Conservation (phyloP, 768 basidiomycete genomes). For the Trametes villosa region DNA sequence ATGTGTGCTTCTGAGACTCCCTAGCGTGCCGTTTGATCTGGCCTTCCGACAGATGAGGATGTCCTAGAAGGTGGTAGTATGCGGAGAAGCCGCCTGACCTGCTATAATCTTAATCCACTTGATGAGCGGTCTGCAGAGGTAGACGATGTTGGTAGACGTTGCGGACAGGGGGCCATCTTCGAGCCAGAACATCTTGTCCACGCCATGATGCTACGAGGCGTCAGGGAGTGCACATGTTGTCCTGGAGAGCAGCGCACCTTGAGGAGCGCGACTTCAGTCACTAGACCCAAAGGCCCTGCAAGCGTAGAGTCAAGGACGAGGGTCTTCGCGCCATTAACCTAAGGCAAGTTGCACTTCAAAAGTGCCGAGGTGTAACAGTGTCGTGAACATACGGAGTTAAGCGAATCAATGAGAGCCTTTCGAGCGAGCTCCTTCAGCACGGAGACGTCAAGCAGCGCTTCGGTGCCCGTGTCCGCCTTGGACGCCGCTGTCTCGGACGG, state of each 20-base stretch:
- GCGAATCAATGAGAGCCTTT: conserved; percentile 79
- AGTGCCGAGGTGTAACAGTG: background rate
- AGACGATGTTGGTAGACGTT: conserved; percentile 87
- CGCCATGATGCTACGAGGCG: conserved; percentile 86
- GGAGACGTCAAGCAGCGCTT: conserved; percentile 57
- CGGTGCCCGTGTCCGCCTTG: conserved; percentile 39
- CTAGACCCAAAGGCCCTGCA: conserved; percentile 89
- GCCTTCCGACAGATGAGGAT: conserved; percentile 54
- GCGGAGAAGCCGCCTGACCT: conserved; percentile 54
- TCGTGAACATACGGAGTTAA: conserved; percentile 73
- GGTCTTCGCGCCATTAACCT: conserved; percentile 95
- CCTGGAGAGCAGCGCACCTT: conserved; percentile 59
- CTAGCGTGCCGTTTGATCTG: conserved; percentile 85
- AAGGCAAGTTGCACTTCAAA: background rate
- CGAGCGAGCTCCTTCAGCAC: conserved; percentile 77
- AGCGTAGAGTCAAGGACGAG: conserved; percentile 89
- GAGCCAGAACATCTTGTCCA: conserved; percentile 99
- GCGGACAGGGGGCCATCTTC: conserved; percentile 86
- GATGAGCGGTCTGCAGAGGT: conserved; percentile 88
- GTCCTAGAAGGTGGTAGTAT: background rate
- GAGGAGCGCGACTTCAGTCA: conserved; percentile 91
- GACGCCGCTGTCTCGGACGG: conserved; percentile 44
- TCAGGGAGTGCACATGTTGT: background rate
- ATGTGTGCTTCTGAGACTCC: conserved; percentile 77
- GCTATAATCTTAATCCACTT: conserved; percentile 88